phyloP scores from a whole-genome alignment of 805 yeast species.

The Saccharomyces jurei region DNA sequence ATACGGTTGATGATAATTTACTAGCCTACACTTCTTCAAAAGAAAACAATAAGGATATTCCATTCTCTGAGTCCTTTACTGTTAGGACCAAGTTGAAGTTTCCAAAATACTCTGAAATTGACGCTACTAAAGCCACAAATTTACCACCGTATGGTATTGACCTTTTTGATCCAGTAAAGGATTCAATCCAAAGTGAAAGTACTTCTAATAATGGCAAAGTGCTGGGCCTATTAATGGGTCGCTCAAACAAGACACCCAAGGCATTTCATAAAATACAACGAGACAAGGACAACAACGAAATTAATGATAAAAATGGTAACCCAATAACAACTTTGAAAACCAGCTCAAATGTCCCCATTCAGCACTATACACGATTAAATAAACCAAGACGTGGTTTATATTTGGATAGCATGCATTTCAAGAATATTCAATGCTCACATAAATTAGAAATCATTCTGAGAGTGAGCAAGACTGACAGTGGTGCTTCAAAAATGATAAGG shows the following conservation, averaged over 20 bases:
- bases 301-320: not conserved
- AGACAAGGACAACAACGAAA: not conserved
- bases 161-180: constrained; percentile 10
- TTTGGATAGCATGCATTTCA: constrained; percentile 54
- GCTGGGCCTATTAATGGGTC: constrained; percentile 16
- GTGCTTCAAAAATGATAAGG: constrained; percentile 41
- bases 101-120: constrained; percentile 22
- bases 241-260: constrained; percentile 3
- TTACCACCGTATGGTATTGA: constrained; percentile 31
- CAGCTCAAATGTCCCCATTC: constrained; percentile 16
- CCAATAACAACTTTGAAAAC: constrained; percentile 9
- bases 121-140: constrained; percentile 15
- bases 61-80: constrained; percentile 20
- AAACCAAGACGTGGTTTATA: constrained; percentile 35
- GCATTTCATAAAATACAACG: not conserved
- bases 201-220: constrained; percentile 11
- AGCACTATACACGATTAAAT: constrained; percentile 17
- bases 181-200: constrained; percentile 6
- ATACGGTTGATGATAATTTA: constrained; percentile 52
- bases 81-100: constrained; percentile 23
- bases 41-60: constrained; percentile 24
- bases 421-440: constrained; percentile 56
- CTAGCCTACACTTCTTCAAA: constrained; percentile 39
- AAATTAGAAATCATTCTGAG: constrained; percentile 64
- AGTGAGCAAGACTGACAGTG: constrained; percentile 50